Conservation (phyloP, 139 green algal species). For the Limnomonas spitsbergensis region DNA sequence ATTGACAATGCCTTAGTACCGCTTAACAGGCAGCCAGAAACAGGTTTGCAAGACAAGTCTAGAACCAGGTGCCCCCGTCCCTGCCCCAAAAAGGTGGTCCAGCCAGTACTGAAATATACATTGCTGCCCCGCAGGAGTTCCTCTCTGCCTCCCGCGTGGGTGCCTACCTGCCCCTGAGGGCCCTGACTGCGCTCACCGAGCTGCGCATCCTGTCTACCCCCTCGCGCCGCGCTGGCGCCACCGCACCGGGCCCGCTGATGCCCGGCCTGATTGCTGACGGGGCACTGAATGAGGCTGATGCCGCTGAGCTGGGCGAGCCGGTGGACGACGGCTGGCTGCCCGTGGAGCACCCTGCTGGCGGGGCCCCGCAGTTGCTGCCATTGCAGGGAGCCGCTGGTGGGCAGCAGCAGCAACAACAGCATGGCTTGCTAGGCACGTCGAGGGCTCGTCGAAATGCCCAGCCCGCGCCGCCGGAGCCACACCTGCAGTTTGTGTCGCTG, state of each 20-base stretch:
- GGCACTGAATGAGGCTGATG: background rate
- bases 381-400: background rate
- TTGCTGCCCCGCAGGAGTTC: constrained; percentile 6
- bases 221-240: background rate
- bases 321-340: constrained; percentile 10
- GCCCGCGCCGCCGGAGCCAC: background rate
- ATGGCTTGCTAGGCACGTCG: background rate
- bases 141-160: background rate
- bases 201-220: constrained; percentile 2
- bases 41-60: too few species aligned
- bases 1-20: too few species aligned
- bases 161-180: background rate
- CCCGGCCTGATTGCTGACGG: background rate
- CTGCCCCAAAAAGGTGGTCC: too few species aligned
- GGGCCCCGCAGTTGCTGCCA: background rate
- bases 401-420: background rate
- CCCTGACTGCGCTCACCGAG: constrained; percentile 2
- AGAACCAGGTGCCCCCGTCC: too few species aligned
- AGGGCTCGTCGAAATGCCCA: background rate
- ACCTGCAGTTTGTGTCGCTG: constrained; percentile 4
- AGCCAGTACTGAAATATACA: too few species aligned
- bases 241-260: background rate
- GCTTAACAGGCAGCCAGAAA: too few species aligned
- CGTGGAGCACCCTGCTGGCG: background rate
- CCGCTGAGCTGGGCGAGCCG: background rate